A percentile compares a stretch with the other conserved stretches of the same genome.
Evolutionary conservation across 257 asterid species (phyloP).

Genomic region (Solanum commersonii): DNA sequence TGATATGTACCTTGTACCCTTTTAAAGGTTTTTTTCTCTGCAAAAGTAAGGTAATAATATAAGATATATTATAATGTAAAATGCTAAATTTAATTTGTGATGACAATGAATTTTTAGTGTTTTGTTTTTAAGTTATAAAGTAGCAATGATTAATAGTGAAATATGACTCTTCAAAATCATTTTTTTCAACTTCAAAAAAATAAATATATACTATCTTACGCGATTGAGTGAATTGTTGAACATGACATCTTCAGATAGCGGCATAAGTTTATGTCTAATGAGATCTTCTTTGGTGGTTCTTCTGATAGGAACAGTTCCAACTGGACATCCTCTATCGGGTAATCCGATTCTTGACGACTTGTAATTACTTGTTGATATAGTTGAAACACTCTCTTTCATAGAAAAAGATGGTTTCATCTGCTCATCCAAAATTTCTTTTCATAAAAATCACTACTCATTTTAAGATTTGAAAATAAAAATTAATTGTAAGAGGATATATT

Average conservation of each 20-base stretch:
- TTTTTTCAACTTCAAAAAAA: background rate
- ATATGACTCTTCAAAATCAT: background rate
- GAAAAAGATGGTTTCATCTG: background rate
- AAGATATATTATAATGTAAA: background rate
- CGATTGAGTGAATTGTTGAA: background rate
- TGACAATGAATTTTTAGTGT: background rate
- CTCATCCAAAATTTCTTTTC: background rate
- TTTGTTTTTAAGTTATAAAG: background rate
- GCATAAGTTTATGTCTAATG: background rate
- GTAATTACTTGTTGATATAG: background rate
- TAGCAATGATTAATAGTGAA: background rate
- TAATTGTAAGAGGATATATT: background rate
- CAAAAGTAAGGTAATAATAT: background rate
- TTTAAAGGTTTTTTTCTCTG: background rate
- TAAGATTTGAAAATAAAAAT: background rate
- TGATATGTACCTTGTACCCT: background rate
- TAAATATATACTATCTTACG: background rate
- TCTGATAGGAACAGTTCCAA: background rate
- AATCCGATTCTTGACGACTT: background rate
- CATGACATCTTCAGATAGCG: background rate
- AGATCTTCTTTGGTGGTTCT: background rate
- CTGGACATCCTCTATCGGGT: background rate
- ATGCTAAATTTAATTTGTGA: background rate
- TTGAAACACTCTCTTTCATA: background rate
- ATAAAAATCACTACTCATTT: background rate